Base-by-base conservation (phyloP, 1,284 basidiomycete species). In the Tilletia horrida region DNA sequence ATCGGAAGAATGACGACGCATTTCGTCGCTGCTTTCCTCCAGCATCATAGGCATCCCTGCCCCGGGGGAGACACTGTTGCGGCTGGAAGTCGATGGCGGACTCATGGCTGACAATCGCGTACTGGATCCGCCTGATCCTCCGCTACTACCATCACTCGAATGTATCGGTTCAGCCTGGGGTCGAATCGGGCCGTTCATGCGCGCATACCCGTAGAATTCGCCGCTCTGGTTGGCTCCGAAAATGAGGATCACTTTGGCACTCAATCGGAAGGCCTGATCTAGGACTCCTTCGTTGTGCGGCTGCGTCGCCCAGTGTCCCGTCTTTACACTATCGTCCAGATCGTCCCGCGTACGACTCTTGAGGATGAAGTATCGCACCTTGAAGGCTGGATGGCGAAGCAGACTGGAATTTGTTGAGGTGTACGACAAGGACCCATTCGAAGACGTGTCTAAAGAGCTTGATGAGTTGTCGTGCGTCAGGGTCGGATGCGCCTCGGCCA, bases 221-320 rank as follows among this genome's bases (percentile, higher is more conserved):
- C 91, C 90, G 64, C 91, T 91, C 81, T 90, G 91, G 83, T 97
- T 97, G 29, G 92, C 93, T 52, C 92, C 88, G 77, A 96, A 96
- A 73, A 97, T 89, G 55, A 97, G 86, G 76, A 86, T 90, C 3
- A 96, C 93, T 18, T 92, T 88, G 75, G 88, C 86, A 73, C 90
- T 91, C 7, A 91, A 95, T 44, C 92, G 87, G 82, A 86, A 97
- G 0, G 94, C 93, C 81, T 93, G 92, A 75, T 97, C 92, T 31
- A 84, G 75, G 0, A 84, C 81, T 14, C 76, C 74, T 82, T 97
- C 93, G 77, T 97, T 97, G 83, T 97, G 94, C 68, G 86, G 86
- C 82, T 97, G 95, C 0, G 94, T 97, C 43, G 90, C 89, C 94
- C 95, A 97, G 0, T 90, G 72, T 0, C 91, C 89, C 8, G 86